Base-by-base conservation (phyloP, 139 green algal genomes). In the Diplosphaera chodatii region DNA sequence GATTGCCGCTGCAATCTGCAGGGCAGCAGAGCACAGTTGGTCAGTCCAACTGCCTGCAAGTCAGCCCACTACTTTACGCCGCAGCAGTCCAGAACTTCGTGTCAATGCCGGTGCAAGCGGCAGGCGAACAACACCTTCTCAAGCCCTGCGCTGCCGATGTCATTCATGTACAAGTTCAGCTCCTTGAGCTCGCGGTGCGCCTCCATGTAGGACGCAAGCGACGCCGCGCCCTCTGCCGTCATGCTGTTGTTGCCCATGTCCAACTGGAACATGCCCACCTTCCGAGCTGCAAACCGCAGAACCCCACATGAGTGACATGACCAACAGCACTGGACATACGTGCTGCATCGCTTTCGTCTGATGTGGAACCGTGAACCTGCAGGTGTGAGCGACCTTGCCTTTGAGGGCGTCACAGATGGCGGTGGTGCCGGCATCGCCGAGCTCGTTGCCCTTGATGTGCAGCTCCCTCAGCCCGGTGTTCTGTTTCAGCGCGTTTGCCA, bases 151-250 rank as follows among this genome's bases (percentile, higher is more conserved):
- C 96, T 82, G 8, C 88, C 87, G 27, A 99, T 79, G 71, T 98
- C 93, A 78, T 99, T 98, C 90, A 97, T 98, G 86, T 99, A 96
- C 28, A 98, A 71, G 73, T 95, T 96, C 37, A 99, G 77, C 55
- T 94, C 88, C 31, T 82, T 78, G 21, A 98, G 78, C 0, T 81
- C 67, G 15, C 70, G 67, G 77, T 84, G 85, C 31, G 76, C 70
- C 65, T 76, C 69, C 64, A 98, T 75, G 77, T 94, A 84, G 10
- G 82, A 84, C 0, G 89, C 87, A n/a, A 99, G 69, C 3, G 82
- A 80, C 0, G 68, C 71, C 2, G 83, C 90, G 0, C 89, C 89
- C 29, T 85, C 87, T 32, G 78, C 73, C 25, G 81, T 85, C 25
- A 98, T 80, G 65, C 77, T 81, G 86, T 97, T 98, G 85, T 99